Evolutionary conservation across 441 rosid species (phyloP), one percentile per base, ranked within the genome.

Genomic region (Mallotus japonicus): DNA sequence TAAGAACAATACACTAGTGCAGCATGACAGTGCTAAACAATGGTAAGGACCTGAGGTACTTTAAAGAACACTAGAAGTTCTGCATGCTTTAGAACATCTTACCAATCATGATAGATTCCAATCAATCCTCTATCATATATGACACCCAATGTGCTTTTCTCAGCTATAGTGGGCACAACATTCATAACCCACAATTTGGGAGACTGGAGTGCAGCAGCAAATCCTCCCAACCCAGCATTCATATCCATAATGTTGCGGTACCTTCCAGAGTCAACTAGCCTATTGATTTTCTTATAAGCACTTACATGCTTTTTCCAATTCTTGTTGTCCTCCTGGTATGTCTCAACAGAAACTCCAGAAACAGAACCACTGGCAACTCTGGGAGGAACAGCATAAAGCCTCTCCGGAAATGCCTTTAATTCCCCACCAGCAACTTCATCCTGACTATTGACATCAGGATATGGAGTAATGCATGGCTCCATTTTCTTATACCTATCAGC

Each of bases 71-170:
- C 14, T 5, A 50, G 24, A 65, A 66, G 40, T 60, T 32, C 72
- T 50, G 46, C 24, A 22, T 5, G 24, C 32, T 42, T 64, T 28
- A 14, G 20, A 67, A 68, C 10, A 47, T 67, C 84, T 51, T 85
- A 91, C 99, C 97, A 93, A 84, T 93, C 96, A 83, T 95, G 96
- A 77, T 95, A 95, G 72, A 93, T 95, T 74, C 99, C 97, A 50
- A 91, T 88, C 78, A 95, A 87, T 73, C 99, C 96, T 84, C 95
- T 85, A 81, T 93, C 96, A 37, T 90, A 95, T 71, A 95, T 83
- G 71, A 90, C 88, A 71, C 98, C 96, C 77, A 91, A 67, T 11
- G 93, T 89, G 82, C 85, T 85, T 82, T 85, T 84, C 24, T 90
- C 89, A 74, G 74, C 97, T 74, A 86, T 78, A 8, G 93, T 88